Evolutionary conservation across 495 filamentous ascomycete species (phyloP), one percentile per base, ranked within the genome.

Genomic region (Polyplosphaeria fusca): DNA sequence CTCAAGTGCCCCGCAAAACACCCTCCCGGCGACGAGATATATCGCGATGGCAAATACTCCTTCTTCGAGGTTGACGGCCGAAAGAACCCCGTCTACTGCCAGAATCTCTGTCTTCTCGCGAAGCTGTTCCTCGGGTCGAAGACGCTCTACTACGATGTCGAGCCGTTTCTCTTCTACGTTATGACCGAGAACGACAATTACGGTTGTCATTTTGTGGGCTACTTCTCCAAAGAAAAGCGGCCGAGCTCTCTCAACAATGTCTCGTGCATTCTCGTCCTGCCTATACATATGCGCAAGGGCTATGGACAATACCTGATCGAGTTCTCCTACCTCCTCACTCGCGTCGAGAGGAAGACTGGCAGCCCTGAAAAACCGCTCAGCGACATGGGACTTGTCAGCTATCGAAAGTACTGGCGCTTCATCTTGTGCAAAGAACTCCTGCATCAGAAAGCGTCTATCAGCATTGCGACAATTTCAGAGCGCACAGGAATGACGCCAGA

Each of bases 171-270:
- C 16, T 98, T 98, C 76, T 98, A 98, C 71, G 90, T 98, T 42
- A 92, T 98, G 79, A 95, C 91, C 46, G 93, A 97, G 68, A 91
- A 85, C 62, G 91, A 98, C 63, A 89, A 95, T 28, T 73, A 86
- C 30, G 93, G 93, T 18, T 96, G 90, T 67, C 93, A 97, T 70
- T 96, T 98, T 65, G 94, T 98, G 39, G 93, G 93, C 16, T 98
- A 98, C 68, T 98, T 98, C 67, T 97, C 94, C 51, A 98, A 98
- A 74, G 93, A 98, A 69, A 98, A 98, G 73, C 82, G 93, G n/a
- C 87, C 87, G 3, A 92, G 88, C 68, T 91, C 88, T 40, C 86
- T 88, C 57, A 96, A 97, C 67, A 98, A 98, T 61, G 93, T 98
- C 19, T 95, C 90, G 25, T 98, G 93, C 70, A 98, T 98, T 64